Conservation (phyloP, 441 rosid species). For the Adansonia gregorii region DNA sequence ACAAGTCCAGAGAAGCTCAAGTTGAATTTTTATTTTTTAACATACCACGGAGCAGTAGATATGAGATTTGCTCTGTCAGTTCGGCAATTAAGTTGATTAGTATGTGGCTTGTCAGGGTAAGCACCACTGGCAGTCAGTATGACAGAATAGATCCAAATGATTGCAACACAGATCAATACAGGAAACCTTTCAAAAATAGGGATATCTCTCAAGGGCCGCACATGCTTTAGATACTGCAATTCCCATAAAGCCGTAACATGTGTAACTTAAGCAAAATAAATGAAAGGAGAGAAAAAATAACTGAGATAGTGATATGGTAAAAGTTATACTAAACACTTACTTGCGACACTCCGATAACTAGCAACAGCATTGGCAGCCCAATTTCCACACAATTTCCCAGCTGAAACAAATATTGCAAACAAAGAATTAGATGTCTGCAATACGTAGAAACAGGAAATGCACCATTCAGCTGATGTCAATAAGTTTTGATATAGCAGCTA, state of each 20-base stretch:
- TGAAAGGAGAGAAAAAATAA: conserved; percentile 9
- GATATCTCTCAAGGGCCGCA: conserved; percentile 54
- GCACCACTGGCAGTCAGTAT: conserved; percentile 75
- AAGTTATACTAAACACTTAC: conserved; percentile 38
- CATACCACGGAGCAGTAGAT: conserved; percentile 78
- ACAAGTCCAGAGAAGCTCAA: conserved; percentile 10
- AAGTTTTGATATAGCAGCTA: neutral
- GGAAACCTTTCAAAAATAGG: conserved; percentile 75
- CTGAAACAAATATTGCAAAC: conserved; percentile 36
- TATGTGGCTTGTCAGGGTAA: conserved; percentile 48
- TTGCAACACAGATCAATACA: conserved; percentile 54
- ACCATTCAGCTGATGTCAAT: neutral
- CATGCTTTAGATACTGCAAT: conserved; percentile 87
- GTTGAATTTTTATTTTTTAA: neutral
- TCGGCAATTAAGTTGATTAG: conserved; percentile 64
- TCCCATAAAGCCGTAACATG: conserved; percentile 26
- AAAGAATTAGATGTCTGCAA: neutral
- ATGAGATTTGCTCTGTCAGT: conserved; percentile 73
- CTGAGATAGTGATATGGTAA: neutral
- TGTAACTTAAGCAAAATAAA: conserved; percentile 10
- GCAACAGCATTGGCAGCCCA: conserved; percentile 67
- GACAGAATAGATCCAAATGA: conserved; percentile 65
- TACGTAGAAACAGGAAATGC: neutral
- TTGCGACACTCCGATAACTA: conserved; percentile 64
- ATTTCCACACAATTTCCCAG: conserved; percentile 75